These are phyloP conservation scores for Boechera divaricarpa DNA, from an alignment of 345 rosid species.

Conservation along the genomic window DNA sequence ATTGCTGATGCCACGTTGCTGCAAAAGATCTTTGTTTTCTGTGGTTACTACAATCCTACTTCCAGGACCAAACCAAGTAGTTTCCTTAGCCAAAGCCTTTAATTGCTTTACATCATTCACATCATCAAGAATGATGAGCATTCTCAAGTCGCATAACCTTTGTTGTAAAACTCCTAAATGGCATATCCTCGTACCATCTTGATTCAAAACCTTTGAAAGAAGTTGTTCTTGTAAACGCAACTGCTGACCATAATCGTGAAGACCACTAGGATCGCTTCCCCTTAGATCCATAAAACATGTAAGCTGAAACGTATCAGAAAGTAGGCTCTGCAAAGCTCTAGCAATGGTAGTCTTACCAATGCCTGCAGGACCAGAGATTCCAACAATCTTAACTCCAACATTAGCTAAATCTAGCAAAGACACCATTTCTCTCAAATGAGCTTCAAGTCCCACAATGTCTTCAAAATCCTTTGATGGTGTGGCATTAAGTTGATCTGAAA, in stretches of 20 bases:
- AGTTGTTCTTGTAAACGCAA: constrained; percentile 3
- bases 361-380: not conserved
- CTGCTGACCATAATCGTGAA: constrained; percentile 5
- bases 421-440: not conserved
- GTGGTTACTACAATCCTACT: constrained; percentile 1
- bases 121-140: constrained; percentile 7
- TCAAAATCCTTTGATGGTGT: not conserved
- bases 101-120: not conserved
- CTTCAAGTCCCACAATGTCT: not conserved
- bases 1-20: not conserved
- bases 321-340: not conserved
- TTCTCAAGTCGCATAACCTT: not conserved
- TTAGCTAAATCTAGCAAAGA: not conserved
- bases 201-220: not conserved
- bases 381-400: not conserved
- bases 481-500: not conserved
- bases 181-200: not conserved
- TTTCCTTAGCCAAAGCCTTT: not conserved
- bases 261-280: not conserved
- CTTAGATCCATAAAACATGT: constrained; percentile 9
- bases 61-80: not conserved
- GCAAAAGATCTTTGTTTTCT: not conserved
- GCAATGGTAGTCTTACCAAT: constrained; percentile 3
- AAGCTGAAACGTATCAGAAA: not conserved
- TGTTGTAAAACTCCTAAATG: not conserved